phyloP scores from a whole-genome alignment of 1,139 yeast species.

The Yamadazyma epiphylla region DNA sequence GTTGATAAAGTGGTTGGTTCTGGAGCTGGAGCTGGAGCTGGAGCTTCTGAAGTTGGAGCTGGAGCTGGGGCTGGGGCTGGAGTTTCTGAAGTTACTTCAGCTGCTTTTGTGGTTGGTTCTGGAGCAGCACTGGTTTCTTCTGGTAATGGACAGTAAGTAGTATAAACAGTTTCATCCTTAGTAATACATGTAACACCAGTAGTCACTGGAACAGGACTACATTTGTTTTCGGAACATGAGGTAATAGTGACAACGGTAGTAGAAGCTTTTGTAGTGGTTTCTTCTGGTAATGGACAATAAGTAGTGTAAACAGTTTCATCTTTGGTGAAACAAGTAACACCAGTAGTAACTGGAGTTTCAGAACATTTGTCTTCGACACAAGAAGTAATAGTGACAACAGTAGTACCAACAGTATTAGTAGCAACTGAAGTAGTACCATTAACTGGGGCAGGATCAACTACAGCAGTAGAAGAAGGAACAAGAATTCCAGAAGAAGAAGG shows the following conservation, averaged over 20 bases:
- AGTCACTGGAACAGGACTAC: slow-evolving; percentile 26
- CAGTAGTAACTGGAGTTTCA: slow-evolving; percentile 20
- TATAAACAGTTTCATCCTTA: slow-evolving; percentile 31
- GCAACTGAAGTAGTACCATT: slow-evolving; percentile 13
- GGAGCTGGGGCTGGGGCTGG: slow-evolving; percentile 7
- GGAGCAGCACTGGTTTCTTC: slow-evolving; percentile 11
- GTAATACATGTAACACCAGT: slow-evolving; percentile 37
- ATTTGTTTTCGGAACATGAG: slow-evolving; percentile 37
- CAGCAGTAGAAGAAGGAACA: slow-evolving; percentile 6
- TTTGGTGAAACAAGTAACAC: slow-evolving; percentile 19
- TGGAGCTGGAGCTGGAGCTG: slow-evolving; percentile 6
- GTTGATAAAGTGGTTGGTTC: slow-evolving; percentile 6
- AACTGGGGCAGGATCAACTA: slow-evolving; percentile 14
- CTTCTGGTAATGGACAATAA: slow-evolving; percentile 25
- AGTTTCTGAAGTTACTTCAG: slow-evolving; percentile 10
- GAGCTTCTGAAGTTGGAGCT: slow-evolving; percentile 5
- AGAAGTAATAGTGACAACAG: slow-evolving; percentile 42
- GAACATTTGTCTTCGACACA: slow-evolving; percentile 37
- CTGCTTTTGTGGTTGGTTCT: slow-evolving; percentile 12
- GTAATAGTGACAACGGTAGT: slow-evolving; percentile 43
- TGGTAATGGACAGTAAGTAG: slow-evolving; percentile 44
- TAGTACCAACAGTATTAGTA: slow-evolving; percentile 18
- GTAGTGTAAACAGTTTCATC: slow-evolving; percentile 30
- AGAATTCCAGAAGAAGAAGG: slow-evolving; percentile 17
- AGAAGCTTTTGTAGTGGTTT: slow-evolving; percentile 12